Base-by-base conservation (phyloP, 2,329 filamentous ascomycete genomes). In the Fusarium nelsonii region DNA sequence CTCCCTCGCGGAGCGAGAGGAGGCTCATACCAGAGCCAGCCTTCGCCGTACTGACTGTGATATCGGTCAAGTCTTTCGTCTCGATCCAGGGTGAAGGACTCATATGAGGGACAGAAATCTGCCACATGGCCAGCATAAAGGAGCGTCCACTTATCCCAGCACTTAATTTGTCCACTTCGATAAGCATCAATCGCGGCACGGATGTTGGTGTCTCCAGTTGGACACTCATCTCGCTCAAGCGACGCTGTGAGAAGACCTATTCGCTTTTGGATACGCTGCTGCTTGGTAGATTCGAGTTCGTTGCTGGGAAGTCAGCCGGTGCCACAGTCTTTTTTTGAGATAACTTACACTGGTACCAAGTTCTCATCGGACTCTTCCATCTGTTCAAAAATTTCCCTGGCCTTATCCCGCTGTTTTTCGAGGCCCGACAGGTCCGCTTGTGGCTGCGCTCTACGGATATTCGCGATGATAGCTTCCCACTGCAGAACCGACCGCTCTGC, bases 21-120 rank as follows among this genome's bases (percentile, higher is more conserved):
- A 8, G 70, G 57, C 23, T 75, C 73, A 23, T 61, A 73, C 73
- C 73, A 75, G n/a, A 75, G 68, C 73, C 71, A 75, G 3, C 71
- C 73, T n/a, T 65, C 53, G 4, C 73, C 71, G n/a, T 75, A 45
- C 18, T 68, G 34, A 23, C 58, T 26, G 12, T 57, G 58, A 55
- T 75, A 75, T 11, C 61, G 58, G n/a, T 72, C 51, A 7, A 75
- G 62, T 20, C 73, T 72, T 44, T 73, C 59, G 6, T 69, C 49
- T 34, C 73, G 62, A 18, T 73, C 68, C 8, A 65, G 16, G 8
- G 71, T 73, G 36, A 74, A 75, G n/a, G 71, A 69, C n/a, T 74
- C 65, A 32, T 74, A 75, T 8, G 63, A 66, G 8, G 61, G 44
- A 28, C 71, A 74, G 30, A 54, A 37, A n/a, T 73, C 73, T 32